Percentiles rank a stretch among this genome's conserved stretches.
These are phyloP conservation scores for Rhizopogon rudus DNA, from an alignment of 768 basidiomycete species.

Conservation along the genomic window DNA sequence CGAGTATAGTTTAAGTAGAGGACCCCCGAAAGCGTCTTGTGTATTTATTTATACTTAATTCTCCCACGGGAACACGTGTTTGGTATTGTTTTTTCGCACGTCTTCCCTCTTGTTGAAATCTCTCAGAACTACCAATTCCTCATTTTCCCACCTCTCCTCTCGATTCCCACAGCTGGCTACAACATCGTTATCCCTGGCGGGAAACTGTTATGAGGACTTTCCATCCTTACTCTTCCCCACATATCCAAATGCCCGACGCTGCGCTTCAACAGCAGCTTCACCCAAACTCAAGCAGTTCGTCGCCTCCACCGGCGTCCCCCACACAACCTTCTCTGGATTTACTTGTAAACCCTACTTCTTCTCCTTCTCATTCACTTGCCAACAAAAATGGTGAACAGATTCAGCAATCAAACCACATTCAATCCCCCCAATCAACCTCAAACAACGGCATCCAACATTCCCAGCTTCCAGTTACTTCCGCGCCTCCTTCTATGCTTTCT, in stretches of 20 bases:
- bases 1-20: neutral
- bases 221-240: slow-evolving; percentile 38
- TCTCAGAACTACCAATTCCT: slow-evolving; percentile 7
- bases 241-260: slow-evolving; percentile 36
- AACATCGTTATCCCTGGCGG: slow-evolving; percentile 34
- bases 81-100: slow-evolving; percentile 11
- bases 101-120: neutral
- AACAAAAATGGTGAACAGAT: slow-evolving; percentile 32
- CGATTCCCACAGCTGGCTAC: slow-evolving; percentile 43
- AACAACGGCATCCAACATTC: slow-evolving; percentile 21
- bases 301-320: slow-evolving; percentile 43
- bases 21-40: neutral
- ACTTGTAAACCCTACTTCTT: slow-evolving; percentile 27
- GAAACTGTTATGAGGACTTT: slow-evolving; percentile 40
- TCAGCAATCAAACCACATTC: slow-evolving; percentile 19
- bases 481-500: slow-evolving; percentile 29
- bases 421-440: slow-evolving; percentile 10
- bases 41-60: slow-evolving; percentile 13
- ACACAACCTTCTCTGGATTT: slow-evolving; percentile 36
- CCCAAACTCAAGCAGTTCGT: slow-evolving; percentile 33
- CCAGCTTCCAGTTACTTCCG: slow-evolving; percentile 26
- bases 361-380: slow-evolving; percentile 22
- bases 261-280: slow-evolving; percentile 23
- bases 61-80: slow-evolving; percentile 30
- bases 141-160: slow-evolving; percentile 43